These are phyloP conservation scores for Hansfordia pulvinata DNA, from an alignment of 2,329 filamentous ascomycete genomes.

Conservation along the genomic window DNA sequence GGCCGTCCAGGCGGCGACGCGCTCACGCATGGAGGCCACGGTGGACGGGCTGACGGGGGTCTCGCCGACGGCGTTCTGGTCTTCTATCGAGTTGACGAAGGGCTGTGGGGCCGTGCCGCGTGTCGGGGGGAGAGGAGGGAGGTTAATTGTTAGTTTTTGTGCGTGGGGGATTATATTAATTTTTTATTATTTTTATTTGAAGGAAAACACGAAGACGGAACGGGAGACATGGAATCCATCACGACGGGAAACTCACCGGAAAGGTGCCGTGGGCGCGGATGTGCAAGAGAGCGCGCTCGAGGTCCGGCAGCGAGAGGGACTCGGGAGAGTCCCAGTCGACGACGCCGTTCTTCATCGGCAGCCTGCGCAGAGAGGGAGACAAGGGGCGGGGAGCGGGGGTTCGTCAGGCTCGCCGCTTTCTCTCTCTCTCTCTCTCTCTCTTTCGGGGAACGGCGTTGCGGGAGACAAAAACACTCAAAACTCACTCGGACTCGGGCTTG, in stretches of 20 bases:
- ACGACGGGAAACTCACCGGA: conserved; percentile 34
- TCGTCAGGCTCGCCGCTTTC: too few relatives aligned
- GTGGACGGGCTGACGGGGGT: conserved; percentile 35
- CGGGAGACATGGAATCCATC: too few relatives aligned
- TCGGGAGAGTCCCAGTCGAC: conserved; percentile 88
- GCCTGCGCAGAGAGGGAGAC: conserved; percentile 19
- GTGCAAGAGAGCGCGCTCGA: conserved; percentile 54
- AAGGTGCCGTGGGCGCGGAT: conserved; percentile 56
- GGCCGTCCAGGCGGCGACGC: conserved; percentile 31
- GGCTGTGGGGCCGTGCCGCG: conserved; percentile 20
- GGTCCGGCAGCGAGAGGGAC: conserved; percentile 57
- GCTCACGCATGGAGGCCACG: conserved; percentile 30
- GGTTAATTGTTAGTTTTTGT: too few relatives aligned
- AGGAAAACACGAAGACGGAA: too few relatives aligned
- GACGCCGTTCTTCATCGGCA: conserved; percentile 45
- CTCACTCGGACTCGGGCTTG: conserved; percentile 58
- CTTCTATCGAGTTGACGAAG: conserved; percentile 41
- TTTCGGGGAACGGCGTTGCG: conserved; percentile 1
- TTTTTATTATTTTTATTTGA: too few relatives aligned
- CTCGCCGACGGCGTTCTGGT: conserved; percentile 45
- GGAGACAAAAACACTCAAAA: conserved; percentile 4
- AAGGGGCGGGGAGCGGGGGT: too few relatives aligned
- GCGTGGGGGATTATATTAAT: too few relatives aligned
- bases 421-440: not conserved
- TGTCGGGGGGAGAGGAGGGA: not conserved